Evolutionary conservation across 352 stramenopile species (phyloP), one percentile per base, ranked within the genome.

Genomic region (Phytophthora crassamura): DNA sequence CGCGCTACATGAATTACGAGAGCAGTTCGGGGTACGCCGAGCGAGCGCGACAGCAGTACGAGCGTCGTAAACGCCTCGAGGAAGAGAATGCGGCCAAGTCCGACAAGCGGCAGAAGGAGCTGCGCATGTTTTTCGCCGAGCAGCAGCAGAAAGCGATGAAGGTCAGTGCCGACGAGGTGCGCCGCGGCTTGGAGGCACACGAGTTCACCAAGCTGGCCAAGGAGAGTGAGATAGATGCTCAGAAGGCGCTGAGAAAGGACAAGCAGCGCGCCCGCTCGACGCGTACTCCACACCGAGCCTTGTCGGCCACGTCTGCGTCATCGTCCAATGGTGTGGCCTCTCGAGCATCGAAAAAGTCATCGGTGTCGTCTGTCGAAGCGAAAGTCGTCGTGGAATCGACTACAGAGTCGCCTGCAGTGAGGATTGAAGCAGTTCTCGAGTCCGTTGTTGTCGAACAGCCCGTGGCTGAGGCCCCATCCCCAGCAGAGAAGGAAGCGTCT

Each of bases 11-110:
- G 71, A 60, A 88, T 22, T 93, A 91, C 64, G 59, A 78, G 50
- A 83, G 82, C 9, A 67, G 61, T 0, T 63, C 72, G 2, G 74
- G 67, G 5, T 93, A 84, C 51, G 59, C 63, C 28, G 69, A 77
- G 25, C 77, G 83, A 54, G 72, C 80, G 12, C 79, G 83, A 32
- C 50, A 74, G 60, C 84, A 93, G 55, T 53, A 84, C 14, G 80
- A 93, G 36, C 84, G 84, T 16, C 82, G 84, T 16, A 87, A 78
- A 50, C 80, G 82, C 11, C 66, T 93, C n/a, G 82, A 93, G 54
- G 68, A 85, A 45, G 69, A 72, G 18, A 93, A 91, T 49, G 58
- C 80, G 14, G 43, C 68, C 12, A 89, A 85, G 43, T 91, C 84
- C 4, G 70, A 83, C 12, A 75, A 84, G 47, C 80, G 84, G 9